Conservation (phyloP, 768 basidiomycete genomes). For the Hypholoma fasciculare region DNA sequence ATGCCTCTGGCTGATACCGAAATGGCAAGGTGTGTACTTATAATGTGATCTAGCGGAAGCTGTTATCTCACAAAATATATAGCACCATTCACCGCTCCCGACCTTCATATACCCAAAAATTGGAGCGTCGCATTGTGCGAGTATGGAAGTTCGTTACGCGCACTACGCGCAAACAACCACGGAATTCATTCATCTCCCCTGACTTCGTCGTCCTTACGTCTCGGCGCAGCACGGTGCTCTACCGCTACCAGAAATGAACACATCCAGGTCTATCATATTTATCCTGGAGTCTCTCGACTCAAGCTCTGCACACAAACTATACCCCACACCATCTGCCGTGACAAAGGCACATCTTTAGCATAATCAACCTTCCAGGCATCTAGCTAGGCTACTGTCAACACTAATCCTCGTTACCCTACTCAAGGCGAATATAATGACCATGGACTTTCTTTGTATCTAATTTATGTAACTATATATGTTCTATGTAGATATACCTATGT, state of each 20-base stretch:
- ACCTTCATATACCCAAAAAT: constrained; percentile 38
- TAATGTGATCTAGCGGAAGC: constrained; percentile 2
- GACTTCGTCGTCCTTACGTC: constrained; percentile 65
- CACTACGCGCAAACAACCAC: constrained; percentile 48
- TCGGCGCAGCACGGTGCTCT: constrained; percentile 51
- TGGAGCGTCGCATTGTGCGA: constrained; percentile 59
- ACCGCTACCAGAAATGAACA: background rate
- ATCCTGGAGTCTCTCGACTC: background rate
- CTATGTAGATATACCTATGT: no score
- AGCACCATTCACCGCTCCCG: constrained; percentile 14
- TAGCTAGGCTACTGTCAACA: no score
- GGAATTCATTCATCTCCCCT: constrained; percentile 52
- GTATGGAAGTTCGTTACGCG: constrained; percentile 65
- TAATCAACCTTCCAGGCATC: no score
- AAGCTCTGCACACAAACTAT: no score
- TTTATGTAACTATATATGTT: no score
- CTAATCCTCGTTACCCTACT: no score
- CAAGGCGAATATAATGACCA: no score
- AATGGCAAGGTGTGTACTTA: constrained; percentile 5
- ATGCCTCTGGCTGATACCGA: constrained; percentile 19
- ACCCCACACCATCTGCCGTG: no score
- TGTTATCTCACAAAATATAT: background rate
- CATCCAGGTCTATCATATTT: background rate
- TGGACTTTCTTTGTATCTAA: no score
- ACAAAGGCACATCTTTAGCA: no score